Evolutionary conservation across 2,329 filamentous ascomycete species (phyloP), one percentile per base, ranked within the genome.

Genomic region (Pseudogymnoascus sp.): DNA sequence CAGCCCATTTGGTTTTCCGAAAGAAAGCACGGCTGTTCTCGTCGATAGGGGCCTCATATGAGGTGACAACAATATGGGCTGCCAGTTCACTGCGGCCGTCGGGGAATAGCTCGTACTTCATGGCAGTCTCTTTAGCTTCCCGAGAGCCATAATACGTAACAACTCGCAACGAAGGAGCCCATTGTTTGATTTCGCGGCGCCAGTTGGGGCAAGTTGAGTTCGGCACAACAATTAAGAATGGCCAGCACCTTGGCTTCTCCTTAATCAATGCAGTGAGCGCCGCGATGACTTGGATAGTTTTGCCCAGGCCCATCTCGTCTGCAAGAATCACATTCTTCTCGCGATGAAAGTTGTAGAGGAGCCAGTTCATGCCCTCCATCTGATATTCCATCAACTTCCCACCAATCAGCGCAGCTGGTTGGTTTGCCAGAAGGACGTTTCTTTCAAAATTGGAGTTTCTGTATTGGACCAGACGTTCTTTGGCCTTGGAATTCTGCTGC

Each of bases 181-280:
- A 99, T 66, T 89, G 87, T 76, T 96, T 95, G 73, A 97, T 91
- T 71, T 99, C 94, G 57, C 93, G 86, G 5, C 93, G 88, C 93
- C 94, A 99, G 71, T 99, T 99, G n/a, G 91, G 85, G 72, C 91
- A 96, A 0, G 94, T 99, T 0, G 93, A 87, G 70, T 97, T 97
- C 0, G 94, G 94, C 0, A 96, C 93, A 1, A 97, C 91, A 2
- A 97, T 81, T 14, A 99, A 79, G 70, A 97, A 97, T 0, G 94
- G 94, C 82, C 89, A 97, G 73, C 91, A 94, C 70, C 70, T 77
- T 5, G 84, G 84, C n/a, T 74, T 74, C 59, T 86, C 81, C 63
- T 88, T 80, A 22, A 88, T 80, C 37, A 97, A 75, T 0, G 87
- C 86, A 1, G 89, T 85, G 63, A 97, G 81, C 64, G 96, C 83